Conservation (phyloP, 2,329 filamentous ascomycete genomes). For the Phaeoacremonium minimum region DNA sequence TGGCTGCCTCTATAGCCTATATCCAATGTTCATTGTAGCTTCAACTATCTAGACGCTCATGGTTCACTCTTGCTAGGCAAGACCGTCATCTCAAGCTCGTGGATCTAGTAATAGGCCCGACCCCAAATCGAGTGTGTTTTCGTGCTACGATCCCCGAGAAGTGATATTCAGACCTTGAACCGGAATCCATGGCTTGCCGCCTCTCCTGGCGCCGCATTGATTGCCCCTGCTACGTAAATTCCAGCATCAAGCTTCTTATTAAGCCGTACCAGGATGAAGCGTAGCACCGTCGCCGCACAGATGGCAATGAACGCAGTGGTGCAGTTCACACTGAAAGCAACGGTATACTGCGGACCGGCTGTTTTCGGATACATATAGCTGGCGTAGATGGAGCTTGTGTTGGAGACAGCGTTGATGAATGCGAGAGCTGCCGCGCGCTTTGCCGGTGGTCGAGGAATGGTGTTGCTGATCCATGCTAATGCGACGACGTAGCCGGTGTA, state of each 20-base stretch:
- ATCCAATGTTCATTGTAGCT: too few relatives aligned
- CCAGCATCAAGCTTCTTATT: slow-evolving; percentile 68
- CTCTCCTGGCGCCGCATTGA: slow-evolving; percentile 52
- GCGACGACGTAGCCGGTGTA: slow-evolving; percentile 65
- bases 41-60: too few relatives aligned
- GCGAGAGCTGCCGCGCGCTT: slow-evolving; percentile 68
- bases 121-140: too few relatives aligned
- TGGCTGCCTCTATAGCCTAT: too few relatives aligned
- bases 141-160: too few relatives aligned
- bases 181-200: slow-evolving; percentile 60
- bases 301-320: slow-evolving; percentile 61
- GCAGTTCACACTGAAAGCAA: slow-evolving; percentile 67
- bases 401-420: slow-evolving; percentile 70
- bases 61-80: too few relatives aligned
- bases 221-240: slow-evolving; percentile 49
- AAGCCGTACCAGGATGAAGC: slow-evolving; percentile 58
- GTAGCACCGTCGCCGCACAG: slow-evolving; percentile 55
- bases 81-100: too few relatives aligned
- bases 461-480: slow-evolving; percentile 72
- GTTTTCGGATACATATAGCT: slow-evolving; percentile 61
- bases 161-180: slow-evolving; percentile 56
- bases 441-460: slow-evolving; percentile 68
- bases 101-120: too few relatives aligned
- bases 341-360: slow-evolving; percentile 36
- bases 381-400: slow-evolving; percentile 66